Evolutionary conservation across 371 early-diverging fungal species (phyloP).

Genomic region (Mortierella sp.): DNA sequence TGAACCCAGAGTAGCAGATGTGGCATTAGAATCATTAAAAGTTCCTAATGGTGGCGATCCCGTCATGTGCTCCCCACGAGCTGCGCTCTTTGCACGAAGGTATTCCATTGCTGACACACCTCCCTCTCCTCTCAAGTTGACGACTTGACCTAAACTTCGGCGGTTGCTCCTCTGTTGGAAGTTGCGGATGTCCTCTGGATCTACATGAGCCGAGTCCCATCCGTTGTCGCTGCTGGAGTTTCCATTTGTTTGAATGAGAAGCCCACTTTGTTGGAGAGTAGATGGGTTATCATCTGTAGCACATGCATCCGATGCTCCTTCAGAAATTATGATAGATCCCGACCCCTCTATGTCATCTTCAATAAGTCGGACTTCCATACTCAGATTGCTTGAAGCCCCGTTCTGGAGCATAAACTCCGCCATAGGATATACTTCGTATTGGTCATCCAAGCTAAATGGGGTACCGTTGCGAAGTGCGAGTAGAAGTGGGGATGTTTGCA

Average conservation of each 20-base stretch:
- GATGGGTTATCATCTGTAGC: background rate
- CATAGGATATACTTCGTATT: conserved; percentile 51
- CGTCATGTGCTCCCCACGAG: conserved; percentile 40
- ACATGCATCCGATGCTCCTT: background rate
- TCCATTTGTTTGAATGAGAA: conserved; percentile 1
- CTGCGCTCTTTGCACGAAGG: conserved; percentile 45
- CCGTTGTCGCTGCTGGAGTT: conserved; percentile 3
- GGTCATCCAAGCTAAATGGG: conserved; percentile 44
- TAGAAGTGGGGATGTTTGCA: conserved; percentile 52
- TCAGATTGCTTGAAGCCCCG: conserved; percentile 51
- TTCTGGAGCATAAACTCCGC: conserved; percentile 56
- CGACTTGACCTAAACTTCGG: conserved; percentile 47
- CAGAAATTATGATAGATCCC: background rate
- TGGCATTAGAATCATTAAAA: background rate
- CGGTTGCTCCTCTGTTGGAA: conserved; percentile 35
- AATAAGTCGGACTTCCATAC: conserved; percentile 45
- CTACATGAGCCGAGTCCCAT: conserved; percentile 37
- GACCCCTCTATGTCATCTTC: conserved; percentile 20
- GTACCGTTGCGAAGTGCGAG: conserved; percentile 47
- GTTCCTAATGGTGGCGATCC: conserved; percentile 21
- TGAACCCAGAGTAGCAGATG: background rate
- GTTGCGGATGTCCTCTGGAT: conserved; percentile 37
- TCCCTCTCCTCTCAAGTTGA: conserved; percentile 47
- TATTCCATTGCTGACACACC: conserved; percentile 50
- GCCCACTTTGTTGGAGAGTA: background rate